Conservation (phyloP, 805 yeast genomes). For the Pichia paraexigua region DNA sequence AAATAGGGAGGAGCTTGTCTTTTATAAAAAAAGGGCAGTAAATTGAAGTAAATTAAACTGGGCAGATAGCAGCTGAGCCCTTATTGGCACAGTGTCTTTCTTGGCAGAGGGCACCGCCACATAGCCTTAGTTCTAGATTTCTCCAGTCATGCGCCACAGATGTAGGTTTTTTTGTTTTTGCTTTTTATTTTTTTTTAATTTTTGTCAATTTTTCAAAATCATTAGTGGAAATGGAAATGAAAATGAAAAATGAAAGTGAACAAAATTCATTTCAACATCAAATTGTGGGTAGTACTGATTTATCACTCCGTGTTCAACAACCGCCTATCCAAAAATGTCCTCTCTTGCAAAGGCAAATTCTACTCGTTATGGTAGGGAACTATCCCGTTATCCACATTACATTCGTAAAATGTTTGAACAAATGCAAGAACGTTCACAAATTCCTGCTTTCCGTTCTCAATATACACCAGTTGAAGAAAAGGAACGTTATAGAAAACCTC, state of each 20-base stretch:
- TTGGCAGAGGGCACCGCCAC: background rate
- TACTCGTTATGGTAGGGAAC: constrained; percentile 26
- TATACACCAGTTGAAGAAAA: constrained; percentile 25
- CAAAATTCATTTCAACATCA: background rate
- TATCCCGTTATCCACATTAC: constrained; percentile 25
- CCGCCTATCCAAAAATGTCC: constrained; percentile 1
- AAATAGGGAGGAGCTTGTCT: background rate
- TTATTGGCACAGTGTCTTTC: background rate
- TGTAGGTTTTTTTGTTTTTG: background rate
- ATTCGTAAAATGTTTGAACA: constrained; percentile 23
- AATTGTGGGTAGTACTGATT: too few species aligned
- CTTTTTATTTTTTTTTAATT: background rate
- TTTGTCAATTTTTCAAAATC: background rate
- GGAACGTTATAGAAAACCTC: constrained; percentile 33
- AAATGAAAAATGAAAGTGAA: background rate
- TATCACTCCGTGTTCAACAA: background rate
- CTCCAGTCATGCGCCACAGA: background rate
- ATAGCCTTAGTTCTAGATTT: too few species aligned
- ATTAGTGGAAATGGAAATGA: background rate
- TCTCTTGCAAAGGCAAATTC: constrained; percentile 7
- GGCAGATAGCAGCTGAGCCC: background rate
- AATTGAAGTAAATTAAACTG: background rate
- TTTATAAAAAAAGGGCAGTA: background rate
- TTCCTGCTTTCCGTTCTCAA: constrained; percentile 27
- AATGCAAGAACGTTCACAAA: constrained; percentile 22